Evolutionary conservation across 2,329 filamentous ascomycete species (phyloP).

Genomic region (Penicillium sumatraense): DNA sequence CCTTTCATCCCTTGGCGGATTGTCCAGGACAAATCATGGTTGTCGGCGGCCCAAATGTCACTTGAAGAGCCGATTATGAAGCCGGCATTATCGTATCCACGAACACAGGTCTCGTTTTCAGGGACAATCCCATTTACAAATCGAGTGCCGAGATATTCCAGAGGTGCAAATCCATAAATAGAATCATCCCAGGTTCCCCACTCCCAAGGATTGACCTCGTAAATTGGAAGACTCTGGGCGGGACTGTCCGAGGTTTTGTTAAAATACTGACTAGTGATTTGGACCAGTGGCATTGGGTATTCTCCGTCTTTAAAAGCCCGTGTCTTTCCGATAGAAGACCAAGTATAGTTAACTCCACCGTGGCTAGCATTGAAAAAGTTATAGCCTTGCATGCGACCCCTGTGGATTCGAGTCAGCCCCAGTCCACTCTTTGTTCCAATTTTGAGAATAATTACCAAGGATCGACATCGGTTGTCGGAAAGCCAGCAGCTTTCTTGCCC

Average conservation of each 20-base stretch:
- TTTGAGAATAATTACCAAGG: conserved; percentile 62
- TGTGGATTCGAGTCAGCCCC: conserved; percentile 6
- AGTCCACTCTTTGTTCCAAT: not conserved
- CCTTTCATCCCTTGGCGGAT: not conserved
- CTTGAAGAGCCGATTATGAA: conserved; percentile 76
- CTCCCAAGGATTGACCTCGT: conserved; percentile 72
- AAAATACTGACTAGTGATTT: conserved; percentile 28
- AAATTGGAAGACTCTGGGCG: conserved; percentile 50
- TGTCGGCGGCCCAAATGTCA: not conserved
- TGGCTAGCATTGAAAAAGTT: conserved; percentile 63
- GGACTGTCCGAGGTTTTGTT: conserved; percentile 56
- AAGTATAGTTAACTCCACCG: conserved; percentile 55
- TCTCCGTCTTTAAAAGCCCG: not conserved
- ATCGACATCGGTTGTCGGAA: conserved; percentile 75
- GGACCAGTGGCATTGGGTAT: conserved; percentile 31
- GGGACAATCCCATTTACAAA: conserved; percentile 65
- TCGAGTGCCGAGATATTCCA: conserved; percentile 69
- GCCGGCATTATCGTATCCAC: conserved; percentile 75
- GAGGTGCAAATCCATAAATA: conserved; percentile 67
- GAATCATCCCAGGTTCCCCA: conserved; percentile 72
- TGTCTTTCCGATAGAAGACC: not conserved
- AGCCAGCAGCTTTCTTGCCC: conserved; percentile 67
- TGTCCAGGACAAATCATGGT: not conserved
- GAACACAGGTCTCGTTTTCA: conserved; percentile 61
- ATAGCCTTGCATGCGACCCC: conserved; percentile 56